Conservation (phyloP, 768 basidiomycete species). For the Chalciporus sphaerocephalus region DNA sequence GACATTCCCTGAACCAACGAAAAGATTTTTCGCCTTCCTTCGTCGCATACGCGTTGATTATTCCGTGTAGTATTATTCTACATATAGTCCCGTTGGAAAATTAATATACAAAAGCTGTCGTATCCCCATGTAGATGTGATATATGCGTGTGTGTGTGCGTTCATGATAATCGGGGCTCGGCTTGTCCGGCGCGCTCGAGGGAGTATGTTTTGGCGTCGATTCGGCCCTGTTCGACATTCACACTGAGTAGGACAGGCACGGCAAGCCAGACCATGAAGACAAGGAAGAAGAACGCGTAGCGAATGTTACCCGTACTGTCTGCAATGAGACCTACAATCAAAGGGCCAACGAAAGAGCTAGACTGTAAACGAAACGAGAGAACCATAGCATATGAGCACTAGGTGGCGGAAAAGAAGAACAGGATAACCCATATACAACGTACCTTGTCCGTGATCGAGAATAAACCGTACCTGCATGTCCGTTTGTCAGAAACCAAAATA, state of each 20-base stretch:
- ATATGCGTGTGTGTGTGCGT: not conserved
- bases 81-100: not conserved
- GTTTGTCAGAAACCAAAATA: not conserved
- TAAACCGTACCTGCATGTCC: constrained; percentile 51
- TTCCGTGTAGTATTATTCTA: not conserved
- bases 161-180: not conserved
- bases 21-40: not conserved
- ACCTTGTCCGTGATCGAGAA: constrained; percentile 92
- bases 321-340: constrained; percentile 84
- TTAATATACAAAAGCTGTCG: not conserved
- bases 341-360: constrained; percentile 89
- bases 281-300: constrained; percentile 87
- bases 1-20: not conserved
- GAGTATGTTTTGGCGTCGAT: constrained; percentile 42
- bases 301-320: constrained; percentile 86
- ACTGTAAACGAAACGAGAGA: constrained; percentile 41
- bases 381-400: not conserved
- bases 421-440: constrained; percentile 7
- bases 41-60: not conserved
- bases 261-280: constrained; percentile 77
- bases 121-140: not conserved
- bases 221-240: constrained; percentile 65
- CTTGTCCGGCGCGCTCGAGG: constrained; percentile 2
- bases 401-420: not conserved
- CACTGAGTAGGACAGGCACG: constrained; percentile 66